Evolutionary conservation across 129 eudicot genomes (phyloP).

Genomic region (Chrysanthemum seticuspe): DNA sequence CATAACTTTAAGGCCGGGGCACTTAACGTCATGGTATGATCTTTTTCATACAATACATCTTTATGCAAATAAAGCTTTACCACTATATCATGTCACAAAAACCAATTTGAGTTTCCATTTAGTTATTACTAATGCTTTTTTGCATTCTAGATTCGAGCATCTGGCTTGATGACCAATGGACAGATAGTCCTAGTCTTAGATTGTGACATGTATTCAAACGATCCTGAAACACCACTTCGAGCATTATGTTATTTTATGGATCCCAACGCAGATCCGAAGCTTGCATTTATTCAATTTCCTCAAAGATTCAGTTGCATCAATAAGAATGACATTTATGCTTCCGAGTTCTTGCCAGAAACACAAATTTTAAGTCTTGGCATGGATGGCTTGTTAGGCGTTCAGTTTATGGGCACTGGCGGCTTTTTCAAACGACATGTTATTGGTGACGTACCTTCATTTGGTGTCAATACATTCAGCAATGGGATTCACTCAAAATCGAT

Average conservation of each 20-base stretch:
- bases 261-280: slow-evolving; percentile 31
- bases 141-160: slow-evolving; percentile 59
- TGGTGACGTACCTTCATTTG: slow-evolving; percentile 35
- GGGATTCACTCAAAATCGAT: slow-evolving; percentile 13
- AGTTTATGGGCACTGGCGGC: slow-evolving; percentile 60
- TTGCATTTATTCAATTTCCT: slow-evolving; percentile 71
- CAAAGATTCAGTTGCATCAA: slow-evolving; percentile 53
- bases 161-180: slow-evolving; percentile 66
- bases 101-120: too few species aligned
- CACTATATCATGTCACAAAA: too few species aligned
- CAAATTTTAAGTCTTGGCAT: slow-evolving; percentile 39
- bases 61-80: too few species aligned
- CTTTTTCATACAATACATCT: background rate
- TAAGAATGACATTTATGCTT: slow-evolving; percentile 51
- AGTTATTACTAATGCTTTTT: too few species aligned
- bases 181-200: slow-evolving; percentile 53
- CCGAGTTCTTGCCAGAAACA: slow-evolving; percentile 38
- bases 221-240: slow-evolving; percentile 56
- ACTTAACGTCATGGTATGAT: slow-evolving; percentile 56
- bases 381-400: slow-evolving; percentile 62
- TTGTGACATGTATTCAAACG: slow-evolving; percentile 79
- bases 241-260: slow-evolving; percentile 52
- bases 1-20: slow-evolving; percentile 79
- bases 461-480: slow-evolving; percentile 2
- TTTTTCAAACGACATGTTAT: slow-evolving; percentile 48